Conservation (phyloP, 2,329 filamentous ascomycete genomes). For the Cercospora sojina region DNA sequence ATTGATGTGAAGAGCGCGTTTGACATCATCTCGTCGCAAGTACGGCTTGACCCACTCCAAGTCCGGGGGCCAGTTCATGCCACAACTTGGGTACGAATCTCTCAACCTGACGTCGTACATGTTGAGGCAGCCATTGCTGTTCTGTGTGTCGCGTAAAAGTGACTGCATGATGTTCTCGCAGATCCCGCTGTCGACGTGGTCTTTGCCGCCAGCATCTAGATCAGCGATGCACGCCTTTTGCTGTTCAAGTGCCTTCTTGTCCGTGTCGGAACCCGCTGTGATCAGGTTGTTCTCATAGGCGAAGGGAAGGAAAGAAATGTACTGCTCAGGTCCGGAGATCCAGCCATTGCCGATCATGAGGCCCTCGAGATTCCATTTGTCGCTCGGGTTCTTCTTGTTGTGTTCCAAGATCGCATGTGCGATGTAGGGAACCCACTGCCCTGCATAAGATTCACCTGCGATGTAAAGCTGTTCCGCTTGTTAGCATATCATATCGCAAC, state of each 20-base stretch:
- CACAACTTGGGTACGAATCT: constrained; percentile 79
- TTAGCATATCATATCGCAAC: constrained; percentile 5
- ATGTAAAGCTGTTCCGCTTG: constrained; percentile 71
- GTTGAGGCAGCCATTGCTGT: constrained; percentile 70
- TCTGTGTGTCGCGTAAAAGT: constrained; percentile 64
- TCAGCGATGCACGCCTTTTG: constrained; percentile 66
- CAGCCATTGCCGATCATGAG: constrained; percentile 96
- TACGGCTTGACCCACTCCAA: constrained; percentile 76
- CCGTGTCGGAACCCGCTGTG: constrained; percentile 64
- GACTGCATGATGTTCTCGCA: constrained; percentile 78
- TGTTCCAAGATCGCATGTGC: constrained; percentile 85
- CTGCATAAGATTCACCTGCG: constrained; percentile 93
- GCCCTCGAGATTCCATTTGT: constrained; percentile 75
- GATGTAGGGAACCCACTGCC: constrained; percentile 96
- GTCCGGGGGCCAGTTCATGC: constrained; percentile 98
- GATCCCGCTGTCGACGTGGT: constrained; percentile 62
- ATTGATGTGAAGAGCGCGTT: constrained; percentile 77
- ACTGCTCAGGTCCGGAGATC: constrained; percentile 89
- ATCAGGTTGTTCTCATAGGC: constrained; percentile 76
- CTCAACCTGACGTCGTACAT: constrained; percentile 94
- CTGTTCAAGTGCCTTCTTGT: constrained; percentile 65
- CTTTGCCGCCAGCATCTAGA: constrained; percentile 57
- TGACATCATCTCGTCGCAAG: constrained; percentile 76
- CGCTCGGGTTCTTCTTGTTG: constrained; percentile 60
- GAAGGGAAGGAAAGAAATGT: constrained; percentile 79